A percentile compares a stretch with the other conserved stretches of the same genome.
phyloP scores from a whole-genome alignment of 306 rosid species.

The Cucurbita argyrosperma region DNA sequence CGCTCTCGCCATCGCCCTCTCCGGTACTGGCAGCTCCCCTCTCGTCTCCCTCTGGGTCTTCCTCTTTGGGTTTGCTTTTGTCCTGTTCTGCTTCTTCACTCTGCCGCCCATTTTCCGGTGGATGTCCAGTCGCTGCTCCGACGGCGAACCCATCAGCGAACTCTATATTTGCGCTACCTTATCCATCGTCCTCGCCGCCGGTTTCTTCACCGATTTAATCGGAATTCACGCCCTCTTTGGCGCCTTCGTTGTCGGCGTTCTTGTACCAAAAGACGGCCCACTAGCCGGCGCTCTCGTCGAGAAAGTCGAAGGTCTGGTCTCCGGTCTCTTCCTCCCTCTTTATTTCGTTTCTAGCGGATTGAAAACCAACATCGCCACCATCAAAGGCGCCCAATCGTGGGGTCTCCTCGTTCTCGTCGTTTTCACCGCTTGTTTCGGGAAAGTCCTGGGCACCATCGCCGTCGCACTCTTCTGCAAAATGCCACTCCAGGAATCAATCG shows the following conservation, averaged over 20 bases:
- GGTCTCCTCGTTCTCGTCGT: conserved; percentile 64
- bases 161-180: conserved; percentile 51
- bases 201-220: conserved; percentile 60
- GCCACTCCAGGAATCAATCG: conserved; percentile 45
- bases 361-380: conserved; percentile 66
- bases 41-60: conserved; percentile 72
- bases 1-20: conserved; percentile 80
- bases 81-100: conserved; percentile 21
- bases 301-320: conserved; percentile 87
- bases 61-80: conserved; percentile 44
- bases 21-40: conserved; percentile 51
- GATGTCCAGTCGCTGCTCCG: conserved; percentile 48
- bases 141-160: conserved; percentile 67
- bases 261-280: conserved; percentile 73
- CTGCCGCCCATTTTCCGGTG: conserved; percentile 48
- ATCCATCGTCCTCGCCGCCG: conserved; percentile 62
- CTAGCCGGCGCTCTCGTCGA: conserved; percentile 63
- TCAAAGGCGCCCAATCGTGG: conserved; percentile 75
- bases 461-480: conserved; percentile 45
- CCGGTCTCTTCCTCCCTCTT: conserved; percentile 71
- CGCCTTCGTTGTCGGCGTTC: conserved; percentile 62
- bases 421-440: conserved; percentile 64
- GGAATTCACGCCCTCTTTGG: conserved; percentile 94
- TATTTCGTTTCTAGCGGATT: conserved; percentile 86
- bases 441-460: conserved; percentile 47